Conservation (phyloP, 2,329 filamentous ascomycete genomes). For the Zymoseptoria brevis region DNA sequence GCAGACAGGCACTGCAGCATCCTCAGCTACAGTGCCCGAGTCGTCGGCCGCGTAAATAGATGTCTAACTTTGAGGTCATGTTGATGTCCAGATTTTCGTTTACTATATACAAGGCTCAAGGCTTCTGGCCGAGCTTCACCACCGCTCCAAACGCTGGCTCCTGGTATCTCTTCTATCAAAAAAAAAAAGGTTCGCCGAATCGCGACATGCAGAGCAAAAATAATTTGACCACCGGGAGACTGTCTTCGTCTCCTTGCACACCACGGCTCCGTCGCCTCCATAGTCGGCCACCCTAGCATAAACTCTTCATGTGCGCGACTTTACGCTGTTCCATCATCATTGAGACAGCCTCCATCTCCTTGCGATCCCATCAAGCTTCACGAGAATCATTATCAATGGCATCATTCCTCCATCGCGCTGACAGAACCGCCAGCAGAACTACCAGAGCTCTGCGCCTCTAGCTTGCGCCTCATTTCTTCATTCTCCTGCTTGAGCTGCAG, state of each 20-base stretch:
- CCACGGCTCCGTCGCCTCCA: background rate
- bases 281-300: background rate
- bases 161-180: background rate
- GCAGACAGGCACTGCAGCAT: background rate
- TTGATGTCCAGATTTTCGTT: background rate
- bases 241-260: background rate
- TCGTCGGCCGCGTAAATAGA: background rate
- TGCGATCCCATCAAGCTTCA: background rate
- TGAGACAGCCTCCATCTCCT: background rate
- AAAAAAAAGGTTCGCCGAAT: background rate
- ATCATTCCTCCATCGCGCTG: background rate
- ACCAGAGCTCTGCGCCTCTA: conserved; percentile 10
- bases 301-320: background rate
- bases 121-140: conserved; percentile 1
- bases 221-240: background rate
- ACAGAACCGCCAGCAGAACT: background rate
- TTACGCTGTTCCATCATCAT: background rate
- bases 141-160: background rate
- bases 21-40: background rate
- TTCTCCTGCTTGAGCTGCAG: conserved; percentile 22
- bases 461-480: conserved; percentile 23
- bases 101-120: conserved; percentile 1
- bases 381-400: background rate
- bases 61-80: background rate
- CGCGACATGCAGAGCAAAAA: background rate